These are phyloP conservation scores for Phanerochaete carnosa DNA, from an alignment of 768 basidiomycete genomes.

Conservation along the genomic window DNA sequence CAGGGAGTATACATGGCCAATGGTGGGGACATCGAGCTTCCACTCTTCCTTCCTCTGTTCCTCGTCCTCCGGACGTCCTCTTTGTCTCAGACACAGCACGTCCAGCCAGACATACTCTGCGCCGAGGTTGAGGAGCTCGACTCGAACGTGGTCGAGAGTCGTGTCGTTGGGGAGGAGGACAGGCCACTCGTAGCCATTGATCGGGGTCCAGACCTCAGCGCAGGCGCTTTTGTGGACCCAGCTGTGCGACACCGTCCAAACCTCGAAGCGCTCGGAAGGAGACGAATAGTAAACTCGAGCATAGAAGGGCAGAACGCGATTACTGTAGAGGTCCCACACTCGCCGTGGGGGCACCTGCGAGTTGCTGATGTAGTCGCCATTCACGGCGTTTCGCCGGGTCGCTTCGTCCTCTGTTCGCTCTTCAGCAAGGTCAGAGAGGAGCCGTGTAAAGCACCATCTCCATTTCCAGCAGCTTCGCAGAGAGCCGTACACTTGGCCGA, in stretches of 20 bases:
- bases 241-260: conserved; percentile 2
- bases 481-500: too few species aligned
- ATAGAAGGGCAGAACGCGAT: background rate
- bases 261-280: background rate
- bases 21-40: background rate
- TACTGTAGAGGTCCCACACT: conserved; percentile 1
- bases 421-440: too few species aligned
- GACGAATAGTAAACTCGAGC: background rate
- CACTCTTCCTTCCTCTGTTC: background rate
- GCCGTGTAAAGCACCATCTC: too few species aligned
- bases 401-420: background rate
- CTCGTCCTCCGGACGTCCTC: background rate
- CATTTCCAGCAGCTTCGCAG: too few species aligned
- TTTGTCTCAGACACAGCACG: conserved; percentile 1
- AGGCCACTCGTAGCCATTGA: background rate
- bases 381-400: background rate
- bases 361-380: background rate
- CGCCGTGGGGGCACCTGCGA: background rate
- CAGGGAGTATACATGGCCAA: background rate
- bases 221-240: background rate
- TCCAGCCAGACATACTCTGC: conserved; percentile 1
- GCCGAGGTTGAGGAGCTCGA: background rate
- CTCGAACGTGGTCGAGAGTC: background rate
- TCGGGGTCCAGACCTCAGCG: background rate
- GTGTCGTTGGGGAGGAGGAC: background rate